These are phyloP conservation scores for Neurospora sp. DNA, from an alignment of 495 filamentous ascomycete species.

Conservation along the genomic window DNA sequence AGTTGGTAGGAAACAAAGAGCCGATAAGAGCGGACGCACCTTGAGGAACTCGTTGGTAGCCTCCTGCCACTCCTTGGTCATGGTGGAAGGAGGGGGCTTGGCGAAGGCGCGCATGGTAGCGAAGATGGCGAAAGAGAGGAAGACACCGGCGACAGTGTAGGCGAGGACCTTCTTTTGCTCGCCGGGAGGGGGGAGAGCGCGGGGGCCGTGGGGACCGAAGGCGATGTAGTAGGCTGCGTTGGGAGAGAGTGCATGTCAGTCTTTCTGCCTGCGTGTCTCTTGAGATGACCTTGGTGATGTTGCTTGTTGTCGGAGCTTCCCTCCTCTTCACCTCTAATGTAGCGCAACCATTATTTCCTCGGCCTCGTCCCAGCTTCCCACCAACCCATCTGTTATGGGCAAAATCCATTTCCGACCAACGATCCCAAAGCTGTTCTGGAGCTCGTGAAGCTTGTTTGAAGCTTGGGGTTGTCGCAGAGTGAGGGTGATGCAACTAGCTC, in stretches of 20 bases:
- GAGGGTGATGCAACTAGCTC: background rate
- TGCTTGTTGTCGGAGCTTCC: background rate
- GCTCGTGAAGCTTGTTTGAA: background rate
- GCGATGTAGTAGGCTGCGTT: constrained; percentile 91
- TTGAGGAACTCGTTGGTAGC: constrained; percentile 81
- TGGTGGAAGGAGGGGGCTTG: constrained; percentile 63
- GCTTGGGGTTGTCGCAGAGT: background rate
- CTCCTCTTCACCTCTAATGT: background rate
- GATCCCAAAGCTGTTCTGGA: background rate
- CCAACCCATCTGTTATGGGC: background rate
- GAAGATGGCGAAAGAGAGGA: constrained; percentile 55
- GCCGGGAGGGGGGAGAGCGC: constrained; percentile 66
- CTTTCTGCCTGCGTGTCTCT: background rate
- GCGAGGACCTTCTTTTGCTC: constrained; percentile 64
- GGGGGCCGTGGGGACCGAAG: constrained; percentile 91
- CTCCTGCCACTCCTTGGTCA: constrained; percentile 94
- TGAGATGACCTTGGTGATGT: constrained; percentile 7
- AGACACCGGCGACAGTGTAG: constrained; percentile 56
- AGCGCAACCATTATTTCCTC: background rate
- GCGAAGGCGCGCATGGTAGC: constrained; percentile 52
- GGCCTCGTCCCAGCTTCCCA: background rate
- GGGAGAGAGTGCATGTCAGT: constrained; percentile 3
- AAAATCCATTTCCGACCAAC: background rate
- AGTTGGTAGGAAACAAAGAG: background rate
- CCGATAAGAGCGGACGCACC: constrained; percentile 35